Evolutionary conservation across 495 filamentous ascomycete genomes (phyloP).

Genomic region (Annulohypoxylon moriforme): DNA sequence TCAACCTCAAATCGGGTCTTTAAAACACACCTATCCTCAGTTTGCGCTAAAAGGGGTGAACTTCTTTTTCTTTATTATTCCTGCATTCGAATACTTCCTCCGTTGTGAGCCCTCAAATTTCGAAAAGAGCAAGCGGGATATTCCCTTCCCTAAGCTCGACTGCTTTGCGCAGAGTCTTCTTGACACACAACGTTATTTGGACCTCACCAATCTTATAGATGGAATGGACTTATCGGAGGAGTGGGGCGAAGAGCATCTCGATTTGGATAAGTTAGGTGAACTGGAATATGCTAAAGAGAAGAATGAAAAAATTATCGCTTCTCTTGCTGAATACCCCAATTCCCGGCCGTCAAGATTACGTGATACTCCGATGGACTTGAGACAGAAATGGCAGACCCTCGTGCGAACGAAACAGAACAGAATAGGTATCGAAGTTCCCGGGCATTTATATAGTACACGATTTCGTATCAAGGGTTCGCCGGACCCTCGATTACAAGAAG

Average conservation of each 20-base stretch:
- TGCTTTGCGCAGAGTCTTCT: conserved; percentile 5
- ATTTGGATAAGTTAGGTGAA: not conserved
- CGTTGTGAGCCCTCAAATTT: not conserved
- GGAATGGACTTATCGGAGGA: conserved; percentile 8
- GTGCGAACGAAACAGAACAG: not conserved
- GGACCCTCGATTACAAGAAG: conserved; percentile 5
- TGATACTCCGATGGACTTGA: not conserved
- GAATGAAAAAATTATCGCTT: not conserved
- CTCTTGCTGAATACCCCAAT: not conserved
- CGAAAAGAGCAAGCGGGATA: not conserved
- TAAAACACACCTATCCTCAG: conserved; percentile 1
- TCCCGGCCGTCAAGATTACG: not conserved
- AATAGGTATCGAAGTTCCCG: not conserved
- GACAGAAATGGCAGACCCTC: not conserved
- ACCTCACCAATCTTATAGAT: conserved; percentile 11
- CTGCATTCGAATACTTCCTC: not conserved
- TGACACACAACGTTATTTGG: conserved; percentile 5
- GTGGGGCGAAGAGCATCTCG: not conserved
- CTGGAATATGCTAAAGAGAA: conserved; percentile 3
- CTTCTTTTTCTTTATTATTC: conserved; percentile 4
- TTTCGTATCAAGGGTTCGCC: not conserved
- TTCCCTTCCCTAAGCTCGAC: conserved; percentile 5
- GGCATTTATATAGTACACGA: conserved; percentile 3
- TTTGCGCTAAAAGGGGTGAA: conserved; percentile 3
- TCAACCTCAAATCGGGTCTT: not conserved